These are phyloP conservation scores for Fraxinus angustifolia DNA, from an alignment of 305 asterid genomes.

Conservation along the genomic window DNA sequence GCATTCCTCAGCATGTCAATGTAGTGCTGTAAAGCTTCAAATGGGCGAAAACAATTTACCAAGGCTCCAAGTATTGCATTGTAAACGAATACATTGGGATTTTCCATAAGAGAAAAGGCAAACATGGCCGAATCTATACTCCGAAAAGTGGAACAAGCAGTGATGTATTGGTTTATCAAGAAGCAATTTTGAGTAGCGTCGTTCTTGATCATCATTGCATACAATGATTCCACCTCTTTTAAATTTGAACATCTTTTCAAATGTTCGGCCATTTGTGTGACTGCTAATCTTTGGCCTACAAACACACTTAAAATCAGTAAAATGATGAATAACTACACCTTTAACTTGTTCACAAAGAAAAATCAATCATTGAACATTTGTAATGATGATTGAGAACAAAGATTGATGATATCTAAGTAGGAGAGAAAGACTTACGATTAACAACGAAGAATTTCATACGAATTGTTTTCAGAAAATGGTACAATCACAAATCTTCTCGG, in stretches of 20 bases:
- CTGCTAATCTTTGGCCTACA: background rate
- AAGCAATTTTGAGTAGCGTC: constrained; percentile 52
- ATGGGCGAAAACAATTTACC: constrained; percentile 43
- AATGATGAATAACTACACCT: background rate
- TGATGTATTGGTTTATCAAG: constrained; percentile 57
- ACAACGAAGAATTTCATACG: background rate
- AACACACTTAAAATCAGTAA: background rate
- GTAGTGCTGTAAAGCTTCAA: constrained; percentile 36
- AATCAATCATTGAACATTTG: background rate
- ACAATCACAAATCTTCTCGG: background rate
- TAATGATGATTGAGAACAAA: background rate
- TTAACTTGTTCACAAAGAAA: background rate
- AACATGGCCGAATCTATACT: constrained; percentile 35
- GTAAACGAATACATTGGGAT: constrained; percentile 56
- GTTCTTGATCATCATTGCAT: constrained; percentile 45
- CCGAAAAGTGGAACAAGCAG: constrained; percentile 48
- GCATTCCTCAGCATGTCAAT: constrained; percentile 47
- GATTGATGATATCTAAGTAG: background rate
- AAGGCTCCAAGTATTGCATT: constrained; percentile 53
- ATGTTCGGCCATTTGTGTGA: constrained; percentile 20
- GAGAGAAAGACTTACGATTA: background rate
- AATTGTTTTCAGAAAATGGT: background rate
- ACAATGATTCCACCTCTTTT: constrained; percentile 52
- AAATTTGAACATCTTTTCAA: constrained; percentile 44
- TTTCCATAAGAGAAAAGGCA: constrained; percentile 41